These are phyloP conservation scores for Myxozyma melibiosi DNA, from an alignment of 805 yeast species.

Conservation along the genomic window DNA sequence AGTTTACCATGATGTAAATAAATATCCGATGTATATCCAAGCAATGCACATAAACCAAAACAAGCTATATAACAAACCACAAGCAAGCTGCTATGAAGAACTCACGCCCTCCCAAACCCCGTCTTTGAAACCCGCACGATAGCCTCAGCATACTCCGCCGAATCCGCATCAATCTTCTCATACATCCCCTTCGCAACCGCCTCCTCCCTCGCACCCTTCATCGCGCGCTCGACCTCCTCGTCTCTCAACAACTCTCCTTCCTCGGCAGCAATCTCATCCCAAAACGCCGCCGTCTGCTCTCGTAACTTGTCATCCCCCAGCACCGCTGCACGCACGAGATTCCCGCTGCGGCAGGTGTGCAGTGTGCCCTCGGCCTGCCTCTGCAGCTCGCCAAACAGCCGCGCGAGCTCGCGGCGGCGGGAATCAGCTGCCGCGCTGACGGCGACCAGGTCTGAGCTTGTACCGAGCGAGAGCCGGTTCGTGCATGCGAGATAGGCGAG, in stretches of 20 bases:
- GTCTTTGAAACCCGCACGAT: neutral
- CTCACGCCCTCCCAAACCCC: neutral
- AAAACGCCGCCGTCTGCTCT: neutral
- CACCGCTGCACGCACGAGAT: slow-evolving; percentile 8
- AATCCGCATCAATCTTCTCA: neutral
- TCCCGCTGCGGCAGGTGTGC: slow-evolving; percentile 10
- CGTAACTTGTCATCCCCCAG: slow-evolving; percentile 5
- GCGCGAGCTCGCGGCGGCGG: neutral
- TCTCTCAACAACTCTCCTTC: neutral
- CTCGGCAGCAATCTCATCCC: slow-evolving; percentile 5
- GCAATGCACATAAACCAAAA: no score
- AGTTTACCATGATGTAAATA: no score
- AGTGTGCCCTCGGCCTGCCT: neutral
- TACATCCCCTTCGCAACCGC: neutral
- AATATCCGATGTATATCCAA: no score
- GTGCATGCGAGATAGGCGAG: slow-evolving; percentile 3
- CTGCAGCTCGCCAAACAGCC: neutral
- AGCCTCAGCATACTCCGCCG: slow-evolving; percentile 7
- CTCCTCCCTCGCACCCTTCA: neutral
- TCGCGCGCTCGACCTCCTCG: neutral
- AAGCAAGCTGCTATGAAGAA: no score
- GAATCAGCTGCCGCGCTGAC: neutral
- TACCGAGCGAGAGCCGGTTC: neutral
- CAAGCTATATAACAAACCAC: no score
- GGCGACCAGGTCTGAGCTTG: neutral